Evolutionary conservation across 2,329 filamentous ascomycete species (phyloP), one percentile per base, ranked within the genome.

Genomic region (Trichoderma atroviride): DNA sequence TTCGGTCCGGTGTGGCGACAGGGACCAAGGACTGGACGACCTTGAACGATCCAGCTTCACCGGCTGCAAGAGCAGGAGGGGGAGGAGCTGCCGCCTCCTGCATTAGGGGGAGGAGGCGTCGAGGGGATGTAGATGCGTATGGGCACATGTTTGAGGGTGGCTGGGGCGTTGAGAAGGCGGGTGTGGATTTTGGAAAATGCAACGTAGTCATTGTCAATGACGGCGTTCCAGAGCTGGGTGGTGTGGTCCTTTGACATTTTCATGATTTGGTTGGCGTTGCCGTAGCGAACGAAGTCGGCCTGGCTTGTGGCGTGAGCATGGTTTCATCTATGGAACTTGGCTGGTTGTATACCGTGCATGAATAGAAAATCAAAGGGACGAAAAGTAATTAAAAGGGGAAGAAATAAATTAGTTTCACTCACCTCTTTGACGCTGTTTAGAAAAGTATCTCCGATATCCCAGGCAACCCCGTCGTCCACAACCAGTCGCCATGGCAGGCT

Each of bases 241-340:
- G 92, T 96, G 78, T 97, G 90, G 57, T 92, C 89, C 78, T 94
- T 94, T 71, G 91, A 93, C 75, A 97, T 83, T 66, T 89, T 91
- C 93, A 97, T 97, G 76, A 97, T 94, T 71, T 92, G 91, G 78
- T 95, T 94, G 19, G 93, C 93, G 66, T 92, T 96, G 56, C 94
- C 93, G 74, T 96, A 95, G 63, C 94, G 88, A 62, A 97, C 84
- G 74, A 94, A 97, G 79, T 97, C 94, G 35, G 94, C 94, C 85
- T 88, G 27, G 24, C 24, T 24, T 50, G 53, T 29, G 57, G 59
- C 43, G 27, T 69, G 59, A 68, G 65, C 10, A 66, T 57, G 62
- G 37, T 19, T 14, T 66, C 37, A 37, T 57, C 27, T n/a, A 57
- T 43, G 43, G 37, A 27, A 58, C 63, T 52, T 35, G 24, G 19